Evolutionary conservation across 257 asterid species (phyloP).

Genomic region (Phtheirospermum japonicum): DNA sequence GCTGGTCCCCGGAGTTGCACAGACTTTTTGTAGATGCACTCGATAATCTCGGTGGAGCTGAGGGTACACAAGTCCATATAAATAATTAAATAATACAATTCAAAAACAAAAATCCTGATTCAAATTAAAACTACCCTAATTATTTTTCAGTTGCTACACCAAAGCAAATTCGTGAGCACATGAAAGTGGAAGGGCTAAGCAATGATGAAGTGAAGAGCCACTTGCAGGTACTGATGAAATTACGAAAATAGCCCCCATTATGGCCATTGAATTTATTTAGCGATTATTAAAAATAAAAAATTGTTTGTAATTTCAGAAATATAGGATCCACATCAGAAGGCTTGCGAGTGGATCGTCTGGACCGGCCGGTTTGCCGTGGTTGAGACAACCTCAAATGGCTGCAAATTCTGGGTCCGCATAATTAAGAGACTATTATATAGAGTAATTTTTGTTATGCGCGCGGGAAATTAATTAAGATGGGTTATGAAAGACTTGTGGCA

Average conservation of each 20-base stretch:
- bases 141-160: slow-evolving; percentile 35
- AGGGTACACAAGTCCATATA: slow-evolving; percentile 32
- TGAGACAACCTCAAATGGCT: background rate
- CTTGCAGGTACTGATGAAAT: slow-evolving; percentile 33
- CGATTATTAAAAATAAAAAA: no score
- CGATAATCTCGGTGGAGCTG: slow-evolving; percentile 51
- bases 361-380: background rate
- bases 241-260: background rate
- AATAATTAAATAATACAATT: no score
- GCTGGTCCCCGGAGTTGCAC: slow-evolving; percentile 65
- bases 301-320: slow-evolving; percentile 42
- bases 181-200: slow-evolving; percentile 42
- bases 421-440: no score
- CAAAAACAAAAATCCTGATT: no score
- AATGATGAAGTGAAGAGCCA: slow-evolving; percentile 47
- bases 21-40: slow-evolving; percentile 48
- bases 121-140: no score
- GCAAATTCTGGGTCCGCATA: background rate
- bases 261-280: no score
- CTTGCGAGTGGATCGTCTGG: background rate
- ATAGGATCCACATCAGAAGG: slow-evolving; percentile 49
- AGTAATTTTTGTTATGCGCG: no score
- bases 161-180: slow-evolving; percentile 36
- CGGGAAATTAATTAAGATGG: no score
- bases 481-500: no score